Base-by-base conservation (phyloP, 495 filamentous ascomycete genomes). In the Pseudoneurospora amorphoporcata region DNA sequence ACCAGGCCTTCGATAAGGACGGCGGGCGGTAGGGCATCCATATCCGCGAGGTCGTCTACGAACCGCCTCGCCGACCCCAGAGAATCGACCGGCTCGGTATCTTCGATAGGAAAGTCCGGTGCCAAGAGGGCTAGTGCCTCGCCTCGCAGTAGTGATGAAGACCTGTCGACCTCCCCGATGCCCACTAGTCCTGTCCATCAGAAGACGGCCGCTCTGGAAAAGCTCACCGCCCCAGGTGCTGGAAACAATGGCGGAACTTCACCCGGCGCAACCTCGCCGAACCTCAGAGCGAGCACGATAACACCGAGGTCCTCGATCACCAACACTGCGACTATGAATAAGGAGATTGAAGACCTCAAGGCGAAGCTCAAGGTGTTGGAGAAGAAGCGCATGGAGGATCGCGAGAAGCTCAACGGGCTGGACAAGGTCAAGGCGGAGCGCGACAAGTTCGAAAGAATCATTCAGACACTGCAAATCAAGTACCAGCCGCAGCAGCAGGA, bases 381-480 rank as follows among this genome's bases (percentile, higher is more conserved):
- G 75, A 92, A 92, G 77, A 94, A 95, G 78, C 83, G 93, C 69
- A 77, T 87, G 29, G 94, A 97, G 68, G 94, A 97, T 78, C 86
- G 92, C n/a, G 96, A 98, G 72, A 93, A 91, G 77, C 81, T 97
- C 68, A 96, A 94, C 76, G 83, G 77, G 2, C 78, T 98, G 41
- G 94, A 99, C 53, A 88, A 89, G 72, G 78, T 94, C 42, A 90
- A 94, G 76, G 82, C 86, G 10, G 94, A 98, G 76, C 87, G 91
- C 10, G 93, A 97, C 77, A 92, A 92, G 72, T 96, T 93, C 72
- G 92, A 97, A 77, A 83, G 82, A 3, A 94, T 98, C 75, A 96
- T 98, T 45, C 91, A 97, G 77, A 99, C 95, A 73, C 81, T 99
- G 70, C 92, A 95, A 80, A 86, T 89, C 16, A 98, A 98, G 79